These are phyloP conservation scores for Colletotrichum theobromicola DNA, from an alignment of 2,329 filamentous ascomycete genomes.

Conservation along the genomic window DNA sequence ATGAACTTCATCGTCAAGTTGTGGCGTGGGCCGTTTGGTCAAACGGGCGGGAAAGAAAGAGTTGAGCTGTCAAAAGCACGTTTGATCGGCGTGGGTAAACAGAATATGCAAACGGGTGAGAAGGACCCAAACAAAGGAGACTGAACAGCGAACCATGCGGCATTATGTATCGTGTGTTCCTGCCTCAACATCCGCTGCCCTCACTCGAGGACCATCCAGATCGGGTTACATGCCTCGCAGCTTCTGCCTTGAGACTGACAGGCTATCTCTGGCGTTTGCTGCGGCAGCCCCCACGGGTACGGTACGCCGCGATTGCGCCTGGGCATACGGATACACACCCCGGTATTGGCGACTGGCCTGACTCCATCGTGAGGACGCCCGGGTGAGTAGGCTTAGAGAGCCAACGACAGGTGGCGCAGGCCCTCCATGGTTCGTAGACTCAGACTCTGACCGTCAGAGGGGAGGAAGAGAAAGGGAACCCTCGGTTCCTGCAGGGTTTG, in stretches of 20 bases:
- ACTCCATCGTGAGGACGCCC: constrained; percentile 9
- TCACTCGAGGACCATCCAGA: neutral
- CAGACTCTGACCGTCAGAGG: neutral
- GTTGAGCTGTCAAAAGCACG: neutral
- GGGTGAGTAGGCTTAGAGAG: neutral
- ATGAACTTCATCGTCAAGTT: constrained; percentile 10
- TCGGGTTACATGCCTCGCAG: neutral
- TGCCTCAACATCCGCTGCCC: neutral
- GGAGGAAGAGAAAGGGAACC: neutral
- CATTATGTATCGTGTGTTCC: constrained; percentile 14
- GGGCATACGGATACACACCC: neutral
- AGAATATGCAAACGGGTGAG: neutral
- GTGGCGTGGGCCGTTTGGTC: neutral
- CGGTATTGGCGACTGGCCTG: neutral
- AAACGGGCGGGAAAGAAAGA: neutral
- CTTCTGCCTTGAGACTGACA: neutral
- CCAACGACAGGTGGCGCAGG: neutral
- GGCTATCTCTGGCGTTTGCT: neutral
- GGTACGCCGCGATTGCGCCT: neutral
- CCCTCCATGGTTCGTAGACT: neutral
- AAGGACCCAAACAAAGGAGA: neutral
- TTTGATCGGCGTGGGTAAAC: neutral
- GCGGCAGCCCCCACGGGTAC: neutral
- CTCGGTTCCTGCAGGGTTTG: neutral
- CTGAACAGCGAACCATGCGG: neutral